These are phyloP conservation scores for Viola pubescens DNA, from an alignment of 441 rosid species.

Conservation along the genomic window DNA sequence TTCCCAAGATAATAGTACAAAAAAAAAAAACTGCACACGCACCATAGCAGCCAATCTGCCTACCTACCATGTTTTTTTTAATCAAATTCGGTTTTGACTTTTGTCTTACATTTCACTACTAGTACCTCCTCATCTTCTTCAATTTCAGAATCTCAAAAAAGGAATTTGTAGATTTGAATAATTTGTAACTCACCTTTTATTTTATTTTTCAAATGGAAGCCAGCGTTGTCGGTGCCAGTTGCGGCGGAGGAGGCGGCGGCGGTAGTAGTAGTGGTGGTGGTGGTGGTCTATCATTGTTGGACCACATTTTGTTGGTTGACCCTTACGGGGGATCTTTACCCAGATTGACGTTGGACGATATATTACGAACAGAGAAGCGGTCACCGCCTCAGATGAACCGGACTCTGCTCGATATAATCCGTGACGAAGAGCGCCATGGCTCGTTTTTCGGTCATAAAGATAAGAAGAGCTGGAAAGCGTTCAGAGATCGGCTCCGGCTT, in stretches of 20 bases:
- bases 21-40: no score
- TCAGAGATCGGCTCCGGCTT: constrained; percentile 65
- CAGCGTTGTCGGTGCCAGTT: no score
- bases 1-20: no score
- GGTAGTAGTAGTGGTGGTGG: constrained; percentile 18
- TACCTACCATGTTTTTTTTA: no score
- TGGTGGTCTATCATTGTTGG: constrained; percentile 35
- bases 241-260: neutral
- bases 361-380: constrained; percentile 34
- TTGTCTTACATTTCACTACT: no score
- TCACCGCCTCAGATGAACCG: constrained; percentile 25
- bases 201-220: constrained; percentile 6
- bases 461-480: constrained; percentile 60
- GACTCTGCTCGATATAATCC: constrained; percentile 69
- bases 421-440: constrained; percentile 42
- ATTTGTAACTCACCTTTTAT: neutral
- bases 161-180: no score
- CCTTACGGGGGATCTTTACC: no score
- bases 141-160: no score
- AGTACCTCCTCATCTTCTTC: no score
- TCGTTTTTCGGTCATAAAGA: constrained; percentile 33
- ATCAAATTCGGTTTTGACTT: no score
- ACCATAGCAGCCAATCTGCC: no score
- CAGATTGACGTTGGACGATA: constrained; percentile 39
- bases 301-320: constrained; percentile 25